Conservation (phyloP, 768 basidiomycete species). For the Trametes gibbosa region DNA sequence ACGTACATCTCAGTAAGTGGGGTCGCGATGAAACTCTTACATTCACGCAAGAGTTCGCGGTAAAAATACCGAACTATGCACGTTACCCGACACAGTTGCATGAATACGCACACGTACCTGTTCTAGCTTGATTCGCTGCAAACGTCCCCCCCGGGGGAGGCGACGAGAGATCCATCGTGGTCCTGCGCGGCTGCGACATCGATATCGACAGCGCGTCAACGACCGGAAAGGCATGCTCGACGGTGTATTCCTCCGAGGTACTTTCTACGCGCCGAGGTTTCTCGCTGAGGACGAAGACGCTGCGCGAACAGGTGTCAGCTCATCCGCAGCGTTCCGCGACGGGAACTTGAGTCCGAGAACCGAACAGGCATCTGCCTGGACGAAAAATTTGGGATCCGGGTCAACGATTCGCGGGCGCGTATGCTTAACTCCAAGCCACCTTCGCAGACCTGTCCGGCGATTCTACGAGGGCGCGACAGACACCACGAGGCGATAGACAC, state of each 20-base stretch:
- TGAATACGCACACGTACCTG: slow-evolving; percentile 36
- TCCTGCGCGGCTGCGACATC: slow-evolving; percentile 52
- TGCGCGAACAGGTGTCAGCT: slow-evolving; percentile 18
- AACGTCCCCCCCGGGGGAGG: slow-evolving; percentile 21
- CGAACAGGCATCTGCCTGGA: neutral
- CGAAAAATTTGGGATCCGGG: neutral
- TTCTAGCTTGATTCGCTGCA: slow-evolving; percentile 33
- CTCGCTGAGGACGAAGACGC: slow-evolving; percentile 49
- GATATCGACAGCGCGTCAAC: slow-evolving; percentile 50
- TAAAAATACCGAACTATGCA: too few species aligned
- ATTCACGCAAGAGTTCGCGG: too few species aligned
- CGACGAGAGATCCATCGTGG: slow-evolving; percentile 35
- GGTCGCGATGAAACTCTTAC: too few species aligned
- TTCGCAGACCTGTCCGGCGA: neutral
- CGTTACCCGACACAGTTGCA: too few species aligned
- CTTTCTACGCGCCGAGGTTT: slow-evolving; percentile 23
- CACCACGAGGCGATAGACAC: neutral
- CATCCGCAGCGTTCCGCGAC: neutral
- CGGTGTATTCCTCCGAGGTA: slow-evolving; percentile 35
- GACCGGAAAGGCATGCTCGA: slow-evolving; percentile 57
- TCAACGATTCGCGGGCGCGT: neutral
- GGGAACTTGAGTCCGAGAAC: too few species aligned
- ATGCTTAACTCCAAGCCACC: neutral
- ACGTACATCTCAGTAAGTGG: too few species aligned
- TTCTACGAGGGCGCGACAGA: neutral